phyloP scores from a whole-genome alignment of 2,329 filamentous ascomycete genomes.

The Claviceps cyperi region DNA sequence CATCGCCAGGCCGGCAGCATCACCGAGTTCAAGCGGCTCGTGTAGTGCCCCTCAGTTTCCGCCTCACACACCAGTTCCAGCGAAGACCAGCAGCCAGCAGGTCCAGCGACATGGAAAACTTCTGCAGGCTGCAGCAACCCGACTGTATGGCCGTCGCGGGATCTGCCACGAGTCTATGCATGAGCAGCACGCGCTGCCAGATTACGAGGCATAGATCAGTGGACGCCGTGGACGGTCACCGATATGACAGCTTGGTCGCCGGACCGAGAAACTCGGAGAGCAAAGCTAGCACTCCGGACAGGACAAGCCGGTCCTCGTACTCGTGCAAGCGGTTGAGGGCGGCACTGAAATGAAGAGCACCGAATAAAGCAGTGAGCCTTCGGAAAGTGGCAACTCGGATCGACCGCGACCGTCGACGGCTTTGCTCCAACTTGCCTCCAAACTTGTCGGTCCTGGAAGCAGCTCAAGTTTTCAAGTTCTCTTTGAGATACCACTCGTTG shows the following conservation, averaged over 20 bases:
- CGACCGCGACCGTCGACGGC: slow-evolving; percentile 27
- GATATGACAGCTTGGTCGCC: slow-evolving; percentile 3
- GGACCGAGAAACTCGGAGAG: slow-evolving; percentile 5
- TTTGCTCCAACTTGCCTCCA: slow-evolving; percentile 25
- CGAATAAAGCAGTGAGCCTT: slow-evolving; percentile 50
- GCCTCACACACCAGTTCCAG: too few relatives aligned
- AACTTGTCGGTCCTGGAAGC: too few relatives aligned
- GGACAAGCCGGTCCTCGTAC: slow-evolving; percentile 26
- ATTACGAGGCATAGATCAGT: slow-evolving; percentile 30
- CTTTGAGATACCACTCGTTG: too few relatives aligned
- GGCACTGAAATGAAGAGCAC: slow-evolving; percentile 37
- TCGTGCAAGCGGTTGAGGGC: slow-evolving; percentile 63
- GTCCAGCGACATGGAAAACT: slow-evolving; percentile 54
- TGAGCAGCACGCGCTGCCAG: slow-evolving; percentile 30
- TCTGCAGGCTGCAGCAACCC: slow-evolving; percentile 60
- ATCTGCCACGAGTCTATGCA: slow-evolving; percentile 38
- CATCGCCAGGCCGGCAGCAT: slow-evolving; percentile 34
- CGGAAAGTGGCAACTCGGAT: slow-evolving; percentile 34
- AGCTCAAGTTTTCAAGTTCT: too few relatives aligned
- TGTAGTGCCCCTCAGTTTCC: too few relatives aligned
- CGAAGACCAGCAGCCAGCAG: slow-evolving; percentile 74
- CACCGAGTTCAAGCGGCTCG: slow-evolving; percentile 65
- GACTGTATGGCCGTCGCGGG: slow-evolving; percentile 26
- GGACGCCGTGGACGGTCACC: slow-evolving; percentile 10
- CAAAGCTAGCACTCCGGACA: slow-evolving; percentile 23